Base-by-base conservation (phyloP, 2,329 filamentous ascomycete genomes). In the Nemania sp. region DNA sequence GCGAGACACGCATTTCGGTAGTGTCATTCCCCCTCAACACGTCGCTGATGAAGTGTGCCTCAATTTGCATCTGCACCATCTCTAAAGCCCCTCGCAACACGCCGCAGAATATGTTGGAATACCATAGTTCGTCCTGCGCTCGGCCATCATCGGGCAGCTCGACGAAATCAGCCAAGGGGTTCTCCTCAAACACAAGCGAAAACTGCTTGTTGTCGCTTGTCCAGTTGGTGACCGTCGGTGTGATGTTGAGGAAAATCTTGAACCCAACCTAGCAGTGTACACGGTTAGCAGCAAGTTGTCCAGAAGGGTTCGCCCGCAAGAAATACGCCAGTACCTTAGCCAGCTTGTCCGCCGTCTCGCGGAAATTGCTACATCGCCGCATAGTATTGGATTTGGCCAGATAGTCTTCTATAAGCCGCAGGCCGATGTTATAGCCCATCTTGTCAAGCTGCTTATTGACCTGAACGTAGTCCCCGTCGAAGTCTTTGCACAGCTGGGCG, bases 31-130 rank as follows among this genome's bases (percentile, higher is more conserved):
- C 94, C 52, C 91, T 85, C 56, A 99, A 78, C 26, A 96, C 82
- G 71, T 99, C 94, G 71, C 90, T 97, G 67, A 96, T 89, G 70
- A 97, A 99, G 69, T 96, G 92, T 41, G 91, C 91, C 70, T 99
- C 93, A 3, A 97, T 91, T 73, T 97, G 94, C 91, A 97, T 96
- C 81, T 97, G 93, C 68, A 97, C 93, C 94, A 99, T 99, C 73
- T 99, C 94, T 54, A 99, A 73, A 1, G 93, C 88, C 12, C 94
- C 94, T 63, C 94, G 81, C 57, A 99, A 77, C 37, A 99, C 90
- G 37, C 94, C 94, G 65, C 94, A 97, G 37, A 97, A 81, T 52
- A 99, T 95, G 73, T 97, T 99, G 5, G 91, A 97, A 73, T 95
- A 99, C 94, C 94, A 99, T 33, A 99, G 78, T 75, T 97, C 93